Evolutionary conservation across 495 filamentous ascomycete species (phyloP).

Genomic region (Penicillium malachiteum): DNA sequence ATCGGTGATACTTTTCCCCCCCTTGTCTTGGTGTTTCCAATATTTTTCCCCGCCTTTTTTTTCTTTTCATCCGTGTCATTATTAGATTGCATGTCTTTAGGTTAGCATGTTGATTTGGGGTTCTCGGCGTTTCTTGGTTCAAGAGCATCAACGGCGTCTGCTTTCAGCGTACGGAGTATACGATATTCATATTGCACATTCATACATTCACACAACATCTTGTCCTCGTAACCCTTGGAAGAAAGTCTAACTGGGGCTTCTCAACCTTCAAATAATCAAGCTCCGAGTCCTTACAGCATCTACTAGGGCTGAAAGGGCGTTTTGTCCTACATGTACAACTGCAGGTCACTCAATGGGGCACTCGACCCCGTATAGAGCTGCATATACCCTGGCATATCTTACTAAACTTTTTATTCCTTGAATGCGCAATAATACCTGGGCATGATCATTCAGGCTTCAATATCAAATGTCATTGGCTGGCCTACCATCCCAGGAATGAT

Average conservation of each 20-base stretch:
- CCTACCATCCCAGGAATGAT: slow-evolving; percentile 6
- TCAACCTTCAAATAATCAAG: too few relatives aligned
- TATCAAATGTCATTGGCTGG: slow-evolving; percentile 8
- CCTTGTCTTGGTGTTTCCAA: neutral
- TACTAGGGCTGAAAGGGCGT: too few relatives aligned
- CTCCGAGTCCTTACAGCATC: too few relatives aligned
- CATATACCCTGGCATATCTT: too few relatives aligned
- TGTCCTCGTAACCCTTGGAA: too few relatives aligned
- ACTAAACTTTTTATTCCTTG: too few relatives aligned
- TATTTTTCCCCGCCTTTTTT: neutral
- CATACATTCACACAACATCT: neutral
- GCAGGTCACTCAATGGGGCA: too few relatives aligned
- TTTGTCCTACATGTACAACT: too few relatives aligned
- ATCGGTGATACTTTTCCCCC: slow-evolving; percentile 16
- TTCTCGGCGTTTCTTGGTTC: neutral
- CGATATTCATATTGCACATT: neutral
- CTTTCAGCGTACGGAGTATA: neutral
- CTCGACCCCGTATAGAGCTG: too few relatives aligned
- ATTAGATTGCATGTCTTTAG: slow-evolving; percentile 6
- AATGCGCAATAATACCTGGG: neutral
- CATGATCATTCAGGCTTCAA: neutral
- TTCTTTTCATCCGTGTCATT: neutral
- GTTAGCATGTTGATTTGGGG: neutral
- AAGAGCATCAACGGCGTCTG: neutral
- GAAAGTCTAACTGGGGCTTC: too few relatives aligned